Conservation (phyloP, 768 basidiomycete genomes). For the Suillus subalutaceus region DNA sequence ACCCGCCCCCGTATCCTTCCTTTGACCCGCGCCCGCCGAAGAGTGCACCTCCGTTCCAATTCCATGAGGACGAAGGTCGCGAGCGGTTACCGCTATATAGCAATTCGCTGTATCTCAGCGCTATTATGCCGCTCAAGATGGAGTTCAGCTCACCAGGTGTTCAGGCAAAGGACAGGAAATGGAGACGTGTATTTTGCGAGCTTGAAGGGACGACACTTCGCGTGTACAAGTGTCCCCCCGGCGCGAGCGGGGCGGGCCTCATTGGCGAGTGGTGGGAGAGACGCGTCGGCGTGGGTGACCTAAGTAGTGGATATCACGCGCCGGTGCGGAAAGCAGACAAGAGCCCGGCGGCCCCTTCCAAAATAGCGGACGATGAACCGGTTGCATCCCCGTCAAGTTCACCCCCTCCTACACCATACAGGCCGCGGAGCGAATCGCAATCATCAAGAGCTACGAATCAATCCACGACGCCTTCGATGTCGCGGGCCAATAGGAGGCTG, state of each 20-base stretch:
- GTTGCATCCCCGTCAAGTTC: slow-evolving; percentile 11
- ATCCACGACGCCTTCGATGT: slow-evolving; percentile 18
- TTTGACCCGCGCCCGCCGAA: slow-evolving; percentile 37
- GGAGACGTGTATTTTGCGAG: slow-evolving; percentile 86
- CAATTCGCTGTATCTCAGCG: slow-evolving; percentile 80
- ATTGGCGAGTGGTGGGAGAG: slow-evolving; percentile 81
- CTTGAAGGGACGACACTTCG: slow-evolving; percentile 90
- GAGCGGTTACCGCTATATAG: slow-evolving; percentile 83
- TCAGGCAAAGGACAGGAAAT: slow-evolving; percentile 89
- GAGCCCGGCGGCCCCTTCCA: slow-evolving; percentile 18
- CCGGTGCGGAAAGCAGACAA: slow-evolving; percentile 30
- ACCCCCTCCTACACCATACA: slow-evolving; percentile 8
- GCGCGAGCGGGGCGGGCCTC: slow-evolving; percentile 47
- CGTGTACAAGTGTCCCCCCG: slow-evolving; percentile 61
- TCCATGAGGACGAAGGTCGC: slow-evolving; percentile 70
- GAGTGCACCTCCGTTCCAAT: slow-evolving; percentile 28
- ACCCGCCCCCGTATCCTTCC: slow-evolving; percentile 71
- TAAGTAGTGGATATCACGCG: slow-evolving; percentile 33
- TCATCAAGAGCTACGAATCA: slow-evolving; percentile 25
- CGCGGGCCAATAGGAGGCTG: slow-evolving; percentile 24
- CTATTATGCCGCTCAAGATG: slow-evolving; percentile 87
- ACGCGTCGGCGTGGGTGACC: slow-evolving; percentile 73
- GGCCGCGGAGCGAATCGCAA: slow-evolving; percentile 25
- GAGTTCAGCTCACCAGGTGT: slow-evolving; percentile 87
- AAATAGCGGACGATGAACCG: slow-evolving; percentile 24